Percentiles rank a stretch among this genome's conserved stretches.
Conservation (phyloP, 1,139 yeast species). For the Saccharomyces uvarum region DNA sequence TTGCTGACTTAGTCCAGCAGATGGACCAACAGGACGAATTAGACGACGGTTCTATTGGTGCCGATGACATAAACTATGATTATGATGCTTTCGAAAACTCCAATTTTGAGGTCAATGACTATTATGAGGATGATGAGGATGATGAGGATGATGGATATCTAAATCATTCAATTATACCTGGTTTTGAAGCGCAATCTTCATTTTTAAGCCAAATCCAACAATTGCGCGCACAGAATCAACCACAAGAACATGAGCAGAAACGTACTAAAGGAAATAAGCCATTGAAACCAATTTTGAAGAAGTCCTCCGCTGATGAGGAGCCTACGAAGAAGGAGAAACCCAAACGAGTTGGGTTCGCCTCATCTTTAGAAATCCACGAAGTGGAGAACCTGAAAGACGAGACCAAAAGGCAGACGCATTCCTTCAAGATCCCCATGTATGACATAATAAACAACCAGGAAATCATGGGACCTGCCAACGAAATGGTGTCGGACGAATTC, state of each 20-base stretch:
- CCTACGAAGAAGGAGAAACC: slow-evolving; percentile 20
- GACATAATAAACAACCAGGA: neutral
- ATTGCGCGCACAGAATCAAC: slow-evolving; percentile 15
- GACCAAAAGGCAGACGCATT: slow-evolving; percentile 34
- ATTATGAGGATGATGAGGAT: slow-evolving; percentile 14
- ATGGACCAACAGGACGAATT: slow-evolving; percentile 33
- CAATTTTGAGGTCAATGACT: slow-evolving; percentile 34
- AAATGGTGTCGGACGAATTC: slow-evolving; percentile 16
- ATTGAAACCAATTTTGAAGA: slow-evolving; percentile 20
- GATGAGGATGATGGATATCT: slow-evolving; percentile 8
- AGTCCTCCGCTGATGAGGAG: neutral
- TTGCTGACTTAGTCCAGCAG: slow-evolving; percentile 29
- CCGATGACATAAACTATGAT: slow-evolving; percentile 32
- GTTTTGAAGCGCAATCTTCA: slow-evolving; percentile 21
- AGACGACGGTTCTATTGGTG: slow-evolving; percentile 38
- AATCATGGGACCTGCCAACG: neutral
- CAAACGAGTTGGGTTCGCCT: slow-evolving; percentile 49
- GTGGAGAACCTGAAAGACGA: slow-evolving; percentile 51
- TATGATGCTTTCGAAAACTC: slow-evolving; percentile 35
- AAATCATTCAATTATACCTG: slow-evolving; percentile 20
- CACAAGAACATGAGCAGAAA: neutral
- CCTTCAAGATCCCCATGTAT: slow-evolving; percentile 6
- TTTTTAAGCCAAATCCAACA: slow-evolving; percentile 28
- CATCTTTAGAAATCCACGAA: slow-evolving; percentile 47
- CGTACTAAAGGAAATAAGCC: neutral